Evolutionary conservation across 208 protist species (phyloP), one percentile per base, ranked within the genome.

Genomic region (Naegleria gruberi): DNA sequence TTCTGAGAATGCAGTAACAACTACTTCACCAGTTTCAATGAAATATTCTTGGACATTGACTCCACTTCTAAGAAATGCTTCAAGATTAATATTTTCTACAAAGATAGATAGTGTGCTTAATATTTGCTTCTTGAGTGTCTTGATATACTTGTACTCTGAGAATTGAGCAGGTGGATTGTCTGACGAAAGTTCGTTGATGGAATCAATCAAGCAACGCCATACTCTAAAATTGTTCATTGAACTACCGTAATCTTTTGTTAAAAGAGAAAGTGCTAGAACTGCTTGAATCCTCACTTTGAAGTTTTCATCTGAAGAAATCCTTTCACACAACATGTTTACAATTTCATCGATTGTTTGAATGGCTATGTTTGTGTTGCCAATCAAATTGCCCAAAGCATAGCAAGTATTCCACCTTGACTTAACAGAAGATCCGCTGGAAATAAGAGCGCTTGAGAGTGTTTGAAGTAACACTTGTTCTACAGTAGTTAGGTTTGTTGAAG

Each of bases 231-330:
- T 45, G 17, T 84, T 45, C 12, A 65, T 3, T 23, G 15, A 10
- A 0, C 8, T 45, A 7, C 81, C 81, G 44, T 84, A 84, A 19
- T 42, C 5, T 40, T 84, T 84, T 26, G 81, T 84, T 23, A 65
- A 65, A 37, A 26, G 17, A 4, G 34, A 46, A 30, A 84, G 42
- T 26, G 81, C 81, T 30, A 45, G n/a, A 12, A 44, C 81, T 45
- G 81, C 81, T 45, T 84, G 81, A 30, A 84, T 84, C 44, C 81
- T 84, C 12, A 84, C 81, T 43, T 84, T 84, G 30, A 84, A 84
- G 41, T 84, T 84, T 8, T 42, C 40, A 45, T 84, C 81, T 2
- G 15, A 19, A 19, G 12, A 45, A 23, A 84, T 41, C 44, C 10
- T 5, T 30, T 84, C 81, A 45, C 81, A 84, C 30, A 84, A 44